Percentiles rank a stretch among this genome's conserved stretches.
Conservation (phyloP, 805 yeast genomes). For the Ogataea ganodermae region DNA sequence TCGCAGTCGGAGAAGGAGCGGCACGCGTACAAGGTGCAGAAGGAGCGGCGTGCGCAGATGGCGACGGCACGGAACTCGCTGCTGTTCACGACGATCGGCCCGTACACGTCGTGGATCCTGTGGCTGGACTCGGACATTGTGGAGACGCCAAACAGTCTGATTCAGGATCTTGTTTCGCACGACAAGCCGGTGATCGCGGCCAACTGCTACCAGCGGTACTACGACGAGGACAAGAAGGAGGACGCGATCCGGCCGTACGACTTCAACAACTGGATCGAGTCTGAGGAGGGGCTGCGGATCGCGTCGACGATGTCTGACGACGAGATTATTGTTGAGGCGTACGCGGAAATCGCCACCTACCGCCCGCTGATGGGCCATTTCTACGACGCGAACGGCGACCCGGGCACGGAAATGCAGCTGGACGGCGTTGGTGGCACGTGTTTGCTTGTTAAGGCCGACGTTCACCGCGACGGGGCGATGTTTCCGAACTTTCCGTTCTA, state of each 20-base stretch:
- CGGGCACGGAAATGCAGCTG: slow-evolving; percentile 69
- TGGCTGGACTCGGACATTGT: slow-evolving; percentile 97
- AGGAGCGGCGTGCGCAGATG: slow-evolving; percentile 87
- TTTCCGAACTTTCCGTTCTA: slow-evolving; percentile 98
- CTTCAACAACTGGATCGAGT: slow-evolving; percentile 93
- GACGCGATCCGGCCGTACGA: slow-evolving; percentile 82
- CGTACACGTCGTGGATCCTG: slow-evolving; percentile 90
- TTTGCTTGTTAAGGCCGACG: slow-evolving; percentile 92
- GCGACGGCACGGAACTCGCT: slow-evolving; percentile 92
- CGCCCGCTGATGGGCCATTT: slow-evolving; percentile 92
- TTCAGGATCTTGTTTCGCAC: slow-evolving; percentile 85
- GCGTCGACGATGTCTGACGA: slow-evolving; percentile 78
- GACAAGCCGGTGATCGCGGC: slow-evolving; percentile 89
- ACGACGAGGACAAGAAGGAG: slow-evolving; percentile 55
- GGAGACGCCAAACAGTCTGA: slow-evolving; percentile 79
- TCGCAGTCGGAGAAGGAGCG: slow-evolving; percentile 84
- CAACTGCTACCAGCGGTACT: slow-evolving; percentile 86
- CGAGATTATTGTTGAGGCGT: slow-evolving; percentile 94
- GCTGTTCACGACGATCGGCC: slow-evolving; percentile 83
- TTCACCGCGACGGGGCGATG: slow-evolving; percentile 99
- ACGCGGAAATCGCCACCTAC: slow-evolving; percentile 88
- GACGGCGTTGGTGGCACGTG: slow-evolving; percentile 99
- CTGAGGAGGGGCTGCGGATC: slow-evolving; percentile 73
- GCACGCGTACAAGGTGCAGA: slow-evolving; percentile 85
- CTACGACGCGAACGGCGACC: slow-evolving; percentile 66